Percentiles rank a stretch among this genome's conserved stretches.
phyloP scores from a whole-genome alignment of 2,329 filamentous ascomycete species.

The Rhynchosporium secalis region DNA sequence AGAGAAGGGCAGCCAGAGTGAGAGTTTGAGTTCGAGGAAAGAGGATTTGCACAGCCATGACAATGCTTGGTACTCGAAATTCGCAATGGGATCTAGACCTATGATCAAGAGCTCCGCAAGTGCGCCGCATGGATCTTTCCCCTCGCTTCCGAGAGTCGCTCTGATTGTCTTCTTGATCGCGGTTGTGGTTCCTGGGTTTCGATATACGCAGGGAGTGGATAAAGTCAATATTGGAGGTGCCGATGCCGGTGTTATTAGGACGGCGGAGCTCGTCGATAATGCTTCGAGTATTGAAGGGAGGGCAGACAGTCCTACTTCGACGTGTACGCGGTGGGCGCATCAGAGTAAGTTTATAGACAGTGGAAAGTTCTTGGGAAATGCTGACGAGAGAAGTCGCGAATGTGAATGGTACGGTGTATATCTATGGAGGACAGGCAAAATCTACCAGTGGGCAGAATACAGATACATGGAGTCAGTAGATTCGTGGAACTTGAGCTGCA shows the following conservation, averaged over 20 bases:
- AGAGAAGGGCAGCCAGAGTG: slow-evolving; percentile 9
- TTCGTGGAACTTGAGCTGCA: not conserved
- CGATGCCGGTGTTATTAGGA: slow-evolving; percentile 49
- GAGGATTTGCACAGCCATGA: slow-evolving; percentile 7
- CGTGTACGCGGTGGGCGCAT: slow-evolving; percentile 66
- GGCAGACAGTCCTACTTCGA: slow-evolving; percentile 51
- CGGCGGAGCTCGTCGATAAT: slow-evolving; percentile 38
- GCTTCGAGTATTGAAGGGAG: slow-evolving; percentile 42
- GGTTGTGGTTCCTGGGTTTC: slow-evolving; percentile 50
- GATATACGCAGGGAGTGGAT: slow-evolving; percentile 43
- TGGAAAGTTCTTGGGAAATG: not conserved
- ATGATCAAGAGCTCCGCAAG: slow-evolving; percentile 47
- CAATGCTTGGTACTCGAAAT: slow-evolving; percentile 29
- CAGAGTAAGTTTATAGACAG: slow-evolving; percentile 50
- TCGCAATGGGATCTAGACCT: slow-evolving; percentile 37
- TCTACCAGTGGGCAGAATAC: slow-evolving; percentile 55
- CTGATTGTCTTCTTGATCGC: slow-evolving; percentile 53
- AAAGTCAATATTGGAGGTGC: slow-evolving; percentile 47
- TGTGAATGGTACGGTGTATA: slow-evolving; percentile 73
- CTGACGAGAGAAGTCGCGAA: slow-evolving; percentile 50
- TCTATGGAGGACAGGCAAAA: slow-evolving; percentile 71
- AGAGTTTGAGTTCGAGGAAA: slow-evolving; percentile 12
- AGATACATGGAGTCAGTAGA: slow-evolving; percentile 68
- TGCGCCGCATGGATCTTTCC: slow-evolving; percentile 45
- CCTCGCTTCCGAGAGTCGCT: slow-evolving; percentile 47